Percentiles rank a stretch among this genome's conserved stretches.
Conservation (phyloP, 352 stramenopile genomes). For the Globisporangium solare region DNA sequence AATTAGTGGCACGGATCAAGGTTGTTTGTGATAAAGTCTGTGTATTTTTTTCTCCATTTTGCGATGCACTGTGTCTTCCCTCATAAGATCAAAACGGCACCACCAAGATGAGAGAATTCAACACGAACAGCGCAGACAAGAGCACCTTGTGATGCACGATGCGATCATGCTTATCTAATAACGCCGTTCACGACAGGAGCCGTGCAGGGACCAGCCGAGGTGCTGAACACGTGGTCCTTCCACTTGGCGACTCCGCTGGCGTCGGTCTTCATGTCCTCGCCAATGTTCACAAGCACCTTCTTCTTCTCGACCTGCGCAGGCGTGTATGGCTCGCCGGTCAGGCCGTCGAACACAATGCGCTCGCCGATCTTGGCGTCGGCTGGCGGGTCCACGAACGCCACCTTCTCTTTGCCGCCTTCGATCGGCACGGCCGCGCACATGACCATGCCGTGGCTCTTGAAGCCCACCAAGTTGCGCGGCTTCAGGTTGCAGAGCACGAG, state of each 20-base stretch:
- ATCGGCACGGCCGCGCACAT: slow-evolving; percentile 75
- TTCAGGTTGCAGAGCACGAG: slow-evolving; percentile 92
- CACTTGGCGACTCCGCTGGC: slow-evolving; percentile 73
- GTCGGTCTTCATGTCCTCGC: slow-evolving; percentile 82
- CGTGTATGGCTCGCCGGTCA: slow-evolving; percentile 68
- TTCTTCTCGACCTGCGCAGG: slow-evolving; percentile 88
- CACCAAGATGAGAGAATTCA: too few relatives aligned
- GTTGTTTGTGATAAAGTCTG: slow-evolving; percentile 11
- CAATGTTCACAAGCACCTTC: slow-evolving; percentile 77
- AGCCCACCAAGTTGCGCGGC: slow-evolving; percentile 85
- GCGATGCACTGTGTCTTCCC: too few relatives aligned
- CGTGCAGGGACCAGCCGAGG: slow-evolving; percentile 69
- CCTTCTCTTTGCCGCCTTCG: slow-evolving; percentile 72
- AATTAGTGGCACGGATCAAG: not conserved
- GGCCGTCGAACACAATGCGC: slow-evolving; percentile 63
- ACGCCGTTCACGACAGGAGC: slow-evolving; percentile 65
- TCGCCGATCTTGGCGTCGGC: slow-evolving; percentile 69
- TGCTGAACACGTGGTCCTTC: slow-evolving; percentile 76
- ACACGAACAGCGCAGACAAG: not conserved
- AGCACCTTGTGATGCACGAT: too few relatives aligned
- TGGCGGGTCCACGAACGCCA: slow-evolving; percentile 83
- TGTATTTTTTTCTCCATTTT: not conserved
- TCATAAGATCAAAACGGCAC: too few relatives aligned
- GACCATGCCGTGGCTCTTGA: slow-evolving; percentile 91
- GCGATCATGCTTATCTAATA: slow-evolving; percentile 51